These are phyloP conservation scores for Desmodesmus armatus DNA, from an alignment of 139 green algal genomes.

Conservation along the genomic window DNA sequence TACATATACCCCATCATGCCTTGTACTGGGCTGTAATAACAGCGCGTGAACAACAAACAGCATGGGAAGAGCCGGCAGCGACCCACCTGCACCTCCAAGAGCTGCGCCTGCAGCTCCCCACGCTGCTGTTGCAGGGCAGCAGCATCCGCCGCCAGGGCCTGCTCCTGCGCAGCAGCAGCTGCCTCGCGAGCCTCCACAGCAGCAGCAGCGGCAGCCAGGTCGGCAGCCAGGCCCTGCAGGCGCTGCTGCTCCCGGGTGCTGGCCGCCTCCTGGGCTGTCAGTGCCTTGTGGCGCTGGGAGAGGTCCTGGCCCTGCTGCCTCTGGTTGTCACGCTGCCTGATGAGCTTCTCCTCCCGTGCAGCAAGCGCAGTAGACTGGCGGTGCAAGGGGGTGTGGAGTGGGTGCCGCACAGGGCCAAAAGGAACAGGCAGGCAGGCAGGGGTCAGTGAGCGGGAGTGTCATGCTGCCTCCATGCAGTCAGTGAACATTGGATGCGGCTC, in stretches of 20 bases:
- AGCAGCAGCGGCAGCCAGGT: not conserved
- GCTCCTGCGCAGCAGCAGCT: not conserved
- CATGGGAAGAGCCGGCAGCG: not conserved
- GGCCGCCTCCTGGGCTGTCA: too few species aligned
- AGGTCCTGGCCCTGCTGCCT: not conserved
- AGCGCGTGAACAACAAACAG: too few species aligned
- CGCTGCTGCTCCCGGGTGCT: too few species aligned
- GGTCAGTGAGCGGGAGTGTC: too few species aligned
- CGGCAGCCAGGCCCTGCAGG: too few species aligned
- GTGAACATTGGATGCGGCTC: too few species aligned
- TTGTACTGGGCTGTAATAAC: too few species aligned
- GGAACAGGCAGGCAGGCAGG: too few species aligned
- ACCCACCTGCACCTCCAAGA: conserved; percentile 16
- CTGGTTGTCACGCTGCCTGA: not conserved
- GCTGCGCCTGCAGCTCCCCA: not conserved
- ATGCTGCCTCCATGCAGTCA: too few species aligned
- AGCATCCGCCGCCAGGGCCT: not conserved
- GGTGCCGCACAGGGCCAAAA: not conserved
- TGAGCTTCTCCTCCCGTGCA: not conserved
- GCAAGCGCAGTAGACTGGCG: not conserved
- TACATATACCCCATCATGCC: not conserved
- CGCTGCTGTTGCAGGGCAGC: conserved; percentile 4
- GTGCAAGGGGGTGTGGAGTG: not conserved
- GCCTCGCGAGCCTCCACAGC: not conserved
- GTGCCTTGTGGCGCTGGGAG: not conserved